Evolutionary conservation across 192 early-diverging fungal species (phyloP), one percentile per base, ranked within the genome.

Genomic region (Lobosporangium transversale): DNA sequence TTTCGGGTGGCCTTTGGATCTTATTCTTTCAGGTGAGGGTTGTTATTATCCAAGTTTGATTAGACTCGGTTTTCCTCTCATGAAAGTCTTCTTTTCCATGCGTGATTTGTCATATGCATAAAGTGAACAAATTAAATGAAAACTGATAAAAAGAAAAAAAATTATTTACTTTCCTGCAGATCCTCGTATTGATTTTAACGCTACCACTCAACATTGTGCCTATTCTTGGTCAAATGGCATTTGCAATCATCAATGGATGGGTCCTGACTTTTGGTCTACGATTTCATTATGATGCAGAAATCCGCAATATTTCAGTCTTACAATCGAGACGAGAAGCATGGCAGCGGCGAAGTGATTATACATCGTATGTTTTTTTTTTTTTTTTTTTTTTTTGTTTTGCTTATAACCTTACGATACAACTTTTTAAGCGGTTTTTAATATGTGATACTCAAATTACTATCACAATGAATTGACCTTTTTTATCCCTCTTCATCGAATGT

Each of bases 221-320:
- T 3, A 47, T 75, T 27, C 56, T 65, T 15, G 70, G 70, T 0
- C 70, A 81, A 23, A 48, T 83, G 18, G 21, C 83, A 20, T 84
- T 80, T 30, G 69, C 79, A 29, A 70, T 67, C 44, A 56, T 87
- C 51, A 87, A 85, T 61, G 86, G 84, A 3, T 87, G 86, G 86
- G 45, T 85, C 9, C 54, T 70, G 30, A 83, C 81, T 9, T 87
- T 84, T 81, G 84, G 82, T 9, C 61, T 69, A 8, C 68, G 75
- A 15, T 67, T 87, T 15, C 84, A 87, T 44, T 87, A 87, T 65
- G 84, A 87, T 26, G 45, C 80, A 5, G 86, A 87, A 60, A 84
- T 87, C 30, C 81, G 80, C 55, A 81, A 81, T 20, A 78, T 82
- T 24, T 58, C 68, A 18, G 60, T 85, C 2, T n/a, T 68, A 3